These are phyloP conservation scores for Arabis alpina DNA, from an alignment of 345 rosid genomes.

Conservation along the genomic window DNA sequence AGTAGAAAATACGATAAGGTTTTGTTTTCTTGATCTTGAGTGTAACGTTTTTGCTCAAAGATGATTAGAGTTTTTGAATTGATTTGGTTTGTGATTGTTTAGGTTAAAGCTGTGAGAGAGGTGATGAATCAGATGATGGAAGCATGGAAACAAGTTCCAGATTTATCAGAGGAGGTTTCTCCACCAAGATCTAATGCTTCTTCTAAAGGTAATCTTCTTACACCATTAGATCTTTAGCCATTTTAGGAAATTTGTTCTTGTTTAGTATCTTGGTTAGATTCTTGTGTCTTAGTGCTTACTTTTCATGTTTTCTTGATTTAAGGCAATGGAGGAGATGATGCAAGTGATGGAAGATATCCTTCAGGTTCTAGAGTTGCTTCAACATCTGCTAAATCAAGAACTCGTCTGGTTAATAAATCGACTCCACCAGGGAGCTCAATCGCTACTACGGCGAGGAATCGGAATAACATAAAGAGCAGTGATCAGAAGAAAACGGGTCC, in stretches of 20 bases:
- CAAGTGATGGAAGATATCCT: constrained; percentile 54
- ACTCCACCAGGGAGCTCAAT: constrained; percentile 60
- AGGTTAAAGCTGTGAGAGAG: constrained; percentile 95
- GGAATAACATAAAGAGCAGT: constrained; percentile 50
- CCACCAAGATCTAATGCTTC: constrained; percentile 70
- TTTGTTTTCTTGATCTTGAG: constrained; percentile 1
- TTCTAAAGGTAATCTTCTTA: constrained; percentile 59
- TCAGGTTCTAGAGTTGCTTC: constrained; percentile 52
- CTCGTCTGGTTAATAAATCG: constrained; percentile 44
- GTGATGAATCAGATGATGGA: constrained; percentile 88
- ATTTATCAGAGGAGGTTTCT: constrained; percentile 74
- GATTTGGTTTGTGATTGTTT: constrained; percentile 12
- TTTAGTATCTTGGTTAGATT: background rate
- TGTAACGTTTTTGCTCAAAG: constrained; percentile 22
- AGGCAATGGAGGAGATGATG: constrained; percentile 55
- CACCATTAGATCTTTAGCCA: constrained; percentile 17
- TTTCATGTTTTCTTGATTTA: background rate
- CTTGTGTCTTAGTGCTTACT: background rate
- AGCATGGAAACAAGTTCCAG: constrained; percentile 93
- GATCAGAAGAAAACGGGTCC: constrained; percentile 52
- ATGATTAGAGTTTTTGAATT: background rate
- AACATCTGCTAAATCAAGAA: constrained; percentile 44
- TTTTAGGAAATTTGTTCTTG: constrained; percentile 27
- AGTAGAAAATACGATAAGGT: constrained; percentile 88
- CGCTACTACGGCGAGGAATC: constrained; percentile 54